These are phyloP conservation scores for Dactylorhiza incarnata DNA, from an alignment of 106 monocot genomes.

Conservation along the genomic window DNA sequence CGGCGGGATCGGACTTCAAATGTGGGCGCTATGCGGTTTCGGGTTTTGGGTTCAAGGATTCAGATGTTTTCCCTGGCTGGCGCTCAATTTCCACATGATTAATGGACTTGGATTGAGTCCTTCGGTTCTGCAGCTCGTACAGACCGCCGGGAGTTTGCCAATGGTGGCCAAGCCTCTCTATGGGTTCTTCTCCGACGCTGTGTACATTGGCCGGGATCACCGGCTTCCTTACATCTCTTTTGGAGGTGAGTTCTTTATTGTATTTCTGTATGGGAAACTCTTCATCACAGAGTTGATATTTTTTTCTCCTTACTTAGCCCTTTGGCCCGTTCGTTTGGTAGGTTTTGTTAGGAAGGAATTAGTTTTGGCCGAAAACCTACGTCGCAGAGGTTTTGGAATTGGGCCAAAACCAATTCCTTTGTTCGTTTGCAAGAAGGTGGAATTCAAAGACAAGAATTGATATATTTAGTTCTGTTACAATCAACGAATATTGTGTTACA, in stretches of 20 bases:
- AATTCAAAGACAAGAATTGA: too few relatives aligned
- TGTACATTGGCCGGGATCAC: constrained; percentile 58
- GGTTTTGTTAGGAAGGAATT: too few relatives aligned
- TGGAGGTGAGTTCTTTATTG: constrained; percentile 64
- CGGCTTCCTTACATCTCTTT: constrained; percentile 82
- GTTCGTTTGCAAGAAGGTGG: too few relatives aligned
- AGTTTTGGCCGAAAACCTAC: too few relatives aligned
- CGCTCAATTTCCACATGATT: constrained; percentile 70
- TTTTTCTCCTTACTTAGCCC: too few relatives aligned
- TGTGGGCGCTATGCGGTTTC: constrained; percentile 50
- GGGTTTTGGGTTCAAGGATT: constrained; percentile 90
- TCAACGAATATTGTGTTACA: too few relatives aligned
- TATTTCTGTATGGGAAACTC: too few relatives aligned
- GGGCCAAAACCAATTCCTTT: too few relatives aligned
- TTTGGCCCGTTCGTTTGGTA: too few relatives aligned
- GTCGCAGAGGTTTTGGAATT: too few relatives aligned
- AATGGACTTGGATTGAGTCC: constrained; percentile 56
- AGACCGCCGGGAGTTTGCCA: constrained; percentile 63
- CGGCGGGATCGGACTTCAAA: not conserved
- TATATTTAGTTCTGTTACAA: too few relatives aligned
- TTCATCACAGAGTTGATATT: too few relatives aligned
- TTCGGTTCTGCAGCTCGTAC: constrained; percentile 62
- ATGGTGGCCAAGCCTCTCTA: constrained; percentile 90
- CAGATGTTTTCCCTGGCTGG: constrained; percentile 92
- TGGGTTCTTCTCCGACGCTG: constrained; percentile 74